phyloP scores from a whole-genome alignment of 1,284 basidiomycete species.

The Moesziomyces globuligerus region DNA sequence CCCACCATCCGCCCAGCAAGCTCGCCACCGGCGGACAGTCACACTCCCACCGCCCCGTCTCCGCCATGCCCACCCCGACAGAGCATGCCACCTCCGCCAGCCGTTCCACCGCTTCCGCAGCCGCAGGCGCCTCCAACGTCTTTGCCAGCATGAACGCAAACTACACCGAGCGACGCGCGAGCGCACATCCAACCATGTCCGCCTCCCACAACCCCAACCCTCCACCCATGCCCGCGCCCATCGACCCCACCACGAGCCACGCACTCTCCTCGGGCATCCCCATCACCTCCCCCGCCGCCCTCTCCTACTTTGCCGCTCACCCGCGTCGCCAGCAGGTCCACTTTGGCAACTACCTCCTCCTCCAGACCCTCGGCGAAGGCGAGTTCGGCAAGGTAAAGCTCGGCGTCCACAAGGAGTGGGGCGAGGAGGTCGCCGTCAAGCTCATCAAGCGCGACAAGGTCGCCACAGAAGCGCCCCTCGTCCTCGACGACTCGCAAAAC shows the following conservation, averaged over 20 bases:
- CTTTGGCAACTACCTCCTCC: conserved; percentile 66
- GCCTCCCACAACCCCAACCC: conserved; percentile 19
- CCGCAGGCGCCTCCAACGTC: conserved; percentile 27
- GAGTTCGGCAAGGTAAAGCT: conserved; percentile 99
- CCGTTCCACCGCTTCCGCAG: conserved; percentile 9
- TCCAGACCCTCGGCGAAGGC: conserved; percentile 77
- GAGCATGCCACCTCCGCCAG: conserved; percentile 23
- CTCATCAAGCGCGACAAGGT: conserved; percentile 93
- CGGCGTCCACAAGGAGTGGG: conserved; percentile 89
- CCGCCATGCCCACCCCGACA: conserved; percentile 59
- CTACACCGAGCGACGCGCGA: conserved; percentile 58
- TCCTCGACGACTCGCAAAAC: conserved; percentile 31
- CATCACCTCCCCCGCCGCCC: conserved; percentile 64
- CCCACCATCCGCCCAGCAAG: conserved; percentile 53
- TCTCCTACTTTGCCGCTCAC: conserved; percentile 66
- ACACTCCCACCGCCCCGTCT: conserved; percentile 57
- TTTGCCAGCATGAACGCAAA: conserved; percentile 46
- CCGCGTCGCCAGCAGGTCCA: conserved; percentile 66
- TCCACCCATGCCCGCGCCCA: conserved; percentile 9
- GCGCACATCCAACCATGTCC: conserved; percentile 60
- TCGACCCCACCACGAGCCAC: conserved; percentile 50
- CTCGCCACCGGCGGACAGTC: conserved; percentile 58
- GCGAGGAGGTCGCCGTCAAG: conserved; percentile 99
- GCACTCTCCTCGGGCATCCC: conserved; percentile 60
- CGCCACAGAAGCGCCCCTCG: conserved; percentile 73